Percentiles rank a stretch among this genome's conserved stretches.
Evolutionary conservation across 352 stramenopile genomes (phyloP).

Genomic region (Plasmopara halstedii): DNA sequence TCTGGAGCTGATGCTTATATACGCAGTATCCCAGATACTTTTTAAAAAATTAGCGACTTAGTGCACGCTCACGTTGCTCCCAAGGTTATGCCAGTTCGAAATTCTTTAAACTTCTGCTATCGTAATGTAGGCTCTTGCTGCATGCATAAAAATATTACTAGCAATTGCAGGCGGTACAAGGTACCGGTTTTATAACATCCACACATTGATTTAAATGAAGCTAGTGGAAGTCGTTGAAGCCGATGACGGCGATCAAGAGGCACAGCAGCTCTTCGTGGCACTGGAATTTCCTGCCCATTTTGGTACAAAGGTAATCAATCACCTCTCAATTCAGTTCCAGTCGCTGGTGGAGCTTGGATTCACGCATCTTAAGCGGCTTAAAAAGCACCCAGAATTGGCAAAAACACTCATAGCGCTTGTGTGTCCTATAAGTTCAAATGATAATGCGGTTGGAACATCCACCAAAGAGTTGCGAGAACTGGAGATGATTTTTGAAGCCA

Average conservation of each 20-base stretch:
- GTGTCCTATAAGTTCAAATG: conserved; percentile 17
- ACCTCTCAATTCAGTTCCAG: conserved; percentile 39
- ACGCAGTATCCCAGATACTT: too few species aligned
- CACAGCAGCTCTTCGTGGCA: conserved; percentile 60
- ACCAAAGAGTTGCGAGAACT: conserved; percentile 19
- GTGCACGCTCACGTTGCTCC: too few species aligned
- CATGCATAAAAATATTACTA: too few species aligned
- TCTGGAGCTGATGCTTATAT: too few species aligned
- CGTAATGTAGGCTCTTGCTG: too few species aligned
- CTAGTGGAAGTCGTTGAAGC: conserved; percentile 34
- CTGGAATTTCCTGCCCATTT: conserved; percentile 56
- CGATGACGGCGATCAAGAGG: conserved; percentile 27
- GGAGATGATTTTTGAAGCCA: conserved; percentile 35
- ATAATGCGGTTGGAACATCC: conserved; percentile 1
- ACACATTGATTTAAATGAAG: conserved; percentile 11
- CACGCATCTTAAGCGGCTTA: conserved; percentile 77
- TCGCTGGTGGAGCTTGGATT: conserved; percentile 58
- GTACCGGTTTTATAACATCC: too few species aligned
- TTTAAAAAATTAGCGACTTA: too few species aligned
- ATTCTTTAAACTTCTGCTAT: too few species aligned
- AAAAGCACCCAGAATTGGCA: conserved; percentile 40
- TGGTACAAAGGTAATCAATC: conserved; percentile 60
- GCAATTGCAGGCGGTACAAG: too few species aligned
- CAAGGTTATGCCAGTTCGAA: too few species aligned
- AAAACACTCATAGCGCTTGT: conserved; percentile 53